A percentile compares a stretch with the other conserved stretches of the same genome.
These are phyloP conservation scores for Ceratocystis eucalypticola DNA, from an alignment of 2,329 filamentous ascomycete species.

Conservation along the genomic window DNA sequence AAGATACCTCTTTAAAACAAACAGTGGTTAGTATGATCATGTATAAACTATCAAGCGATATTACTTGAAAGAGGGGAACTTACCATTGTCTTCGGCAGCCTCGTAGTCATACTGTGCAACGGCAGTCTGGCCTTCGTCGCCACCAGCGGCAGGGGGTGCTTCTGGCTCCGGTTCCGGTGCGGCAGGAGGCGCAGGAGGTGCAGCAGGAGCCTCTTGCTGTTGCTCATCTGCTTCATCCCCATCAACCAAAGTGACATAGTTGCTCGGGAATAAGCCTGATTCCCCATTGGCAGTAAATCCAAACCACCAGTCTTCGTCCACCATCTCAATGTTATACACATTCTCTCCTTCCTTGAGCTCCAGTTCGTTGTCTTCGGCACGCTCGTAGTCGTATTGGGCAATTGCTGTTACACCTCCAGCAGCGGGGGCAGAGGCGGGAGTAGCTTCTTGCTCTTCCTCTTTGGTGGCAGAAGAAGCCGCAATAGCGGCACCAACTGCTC, in stretches of 20 bases:
- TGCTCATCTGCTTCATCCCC: slow-evolving; percentile 35
- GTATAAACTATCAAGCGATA: not conserved
- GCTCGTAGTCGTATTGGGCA: slow-evolving; percentile 91
- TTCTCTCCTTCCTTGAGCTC: slow-evolving; percentile 79
- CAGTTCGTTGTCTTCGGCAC: slow-evolving; percentile 93
- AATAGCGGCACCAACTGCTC: slow-evolving; percentile 8
- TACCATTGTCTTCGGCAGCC: slow-evolving; percentile 84
- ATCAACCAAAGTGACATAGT: slow-evolving; percentile 81
- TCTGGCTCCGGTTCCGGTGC: slow-evolving; percentile 28
- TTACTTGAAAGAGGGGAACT: slow-evolving; percentile 21
- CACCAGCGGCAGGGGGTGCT: slow-evolving; percentile 30
- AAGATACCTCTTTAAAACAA: slow-evolving; percentile 48
- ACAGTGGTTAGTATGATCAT: not conserved
- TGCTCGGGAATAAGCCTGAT: slow-evolving; percentile 84
- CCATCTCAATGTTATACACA: slow-evolving; percentile 88
- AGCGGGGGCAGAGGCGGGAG: slow-evolving; percentile 9
- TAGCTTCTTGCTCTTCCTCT: slow-evolving; percentile 6
- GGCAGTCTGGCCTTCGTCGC: slow-evolving; percentile 46
- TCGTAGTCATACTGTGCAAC: slow-evolving; percentile 92
- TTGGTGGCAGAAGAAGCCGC: not conserved
- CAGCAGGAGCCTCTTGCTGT: slow-evolving; percentile 27
- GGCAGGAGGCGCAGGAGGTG: slow-evolving; percentile 24
- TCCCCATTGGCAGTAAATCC: slow-evolving; percentile 77
- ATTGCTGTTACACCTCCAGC: slow-evolving; percentile 55
- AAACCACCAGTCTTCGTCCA: slow-evolving; percentile 98